Evolutionary conservation across 1,284 basidiomycete species (phyloP).

Genomic region (Rhodotorula sp.): DNA sequence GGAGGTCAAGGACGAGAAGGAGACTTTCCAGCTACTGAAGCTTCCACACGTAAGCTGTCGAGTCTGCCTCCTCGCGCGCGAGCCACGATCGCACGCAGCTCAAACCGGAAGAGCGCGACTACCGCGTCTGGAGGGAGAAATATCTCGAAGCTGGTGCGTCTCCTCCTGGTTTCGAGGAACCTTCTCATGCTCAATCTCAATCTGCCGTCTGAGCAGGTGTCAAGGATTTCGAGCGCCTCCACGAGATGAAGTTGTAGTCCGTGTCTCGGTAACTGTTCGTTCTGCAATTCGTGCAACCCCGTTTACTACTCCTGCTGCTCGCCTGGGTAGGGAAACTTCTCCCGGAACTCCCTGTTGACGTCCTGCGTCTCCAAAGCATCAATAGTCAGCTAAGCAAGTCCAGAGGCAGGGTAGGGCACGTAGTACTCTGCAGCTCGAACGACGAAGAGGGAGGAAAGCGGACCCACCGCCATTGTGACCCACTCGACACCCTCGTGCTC

Average conservation of each 20-base stretch:
- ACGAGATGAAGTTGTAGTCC: neutral
- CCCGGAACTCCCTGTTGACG: constrained; percentile 26
- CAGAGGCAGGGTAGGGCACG: no score
- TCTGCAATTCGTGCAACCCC: no score
- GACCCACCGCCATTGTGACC: constrained; percentile 66
- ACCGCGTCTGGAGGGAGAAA: constrained; percentile 10
- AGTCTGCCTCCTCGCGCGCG: neutral
- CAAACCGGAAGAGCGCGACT: constrained; percentile 27
- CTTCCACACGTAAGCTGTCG: constrained; percentile 30
- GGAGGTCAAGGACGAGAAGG: constrained; percentile 36
- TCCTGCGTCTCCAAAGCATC: no score
- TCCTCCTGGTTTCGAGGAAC: neutral
- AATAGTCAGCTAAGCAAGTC: no score
- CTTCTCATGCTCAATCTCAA: neutral
- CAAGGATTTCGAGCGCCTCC: neutral
- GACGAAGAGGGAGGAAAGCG: neutral
- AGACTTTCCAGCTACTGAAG: constrained; percentile 40
- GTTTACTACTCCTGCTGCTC: neutral
- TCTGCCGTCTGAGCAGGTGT: neutral
- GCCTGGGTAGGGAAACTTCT: constrained; percentile 5
- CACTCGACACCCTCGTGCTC: constrained; percentile 62
- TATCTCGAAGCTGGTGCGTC: constrained; percentile 1
- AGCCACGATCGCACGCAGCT: neutral
- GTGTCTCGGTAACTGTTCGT: no score
- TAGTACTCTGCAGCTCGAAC: neutral